Evolutionary conservation across 768 basidiomycete species (phyloP).

Genomic region (Kwoniella heveanensis): DNA sequence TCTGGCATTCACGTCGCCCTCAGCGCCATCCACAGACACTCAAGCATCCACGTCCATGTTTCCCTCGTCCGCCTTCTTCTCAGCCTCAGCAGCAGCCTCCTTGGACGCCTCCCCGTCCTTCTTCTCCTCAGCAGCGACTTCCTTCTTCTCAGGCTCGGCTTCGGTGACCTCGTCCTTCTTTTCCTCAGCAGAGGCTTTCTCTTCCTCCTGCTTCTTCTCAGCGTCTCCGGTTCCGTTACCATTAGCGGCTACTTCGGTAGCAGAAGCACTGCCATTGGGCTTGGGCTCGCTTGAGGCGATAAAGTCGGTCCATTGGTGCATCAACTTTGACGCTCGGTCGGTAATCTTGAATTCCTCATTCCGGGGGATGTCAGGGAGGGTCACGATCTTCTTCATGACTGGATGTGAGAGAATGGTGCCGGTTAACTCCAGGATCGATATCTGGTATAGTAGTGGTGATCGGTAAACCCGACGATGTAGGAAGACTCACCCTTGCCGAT

Average conservation of each 20-base stretch:
- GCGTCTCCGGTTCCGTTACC: neutral
- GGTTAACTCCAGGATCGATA: too few species aligned
- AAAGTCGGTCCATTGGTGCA: conserved; percentile 60
- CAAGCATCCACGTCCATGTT: conserved; percentile 2
- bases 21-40: too few species aligned
- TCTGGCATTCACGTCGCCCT: too few species aligned
- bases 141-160: neutral
- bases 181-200: conserved; percentile 58
- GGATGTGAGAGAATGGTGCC: too few species aligned
- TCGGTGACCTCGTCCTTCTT: conserved; percentile 7
- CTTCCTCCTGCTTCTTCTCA: conserved; percentile 67
- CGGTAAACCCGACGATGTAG: too few species aligned
- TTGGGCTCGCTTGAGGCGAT: conserved; percentile 29
- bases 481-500: conserved; percentile 53
- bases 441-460: too few species aligned
- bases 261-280: conserved; percentile 27
- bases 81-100: conserved; percentile 18
- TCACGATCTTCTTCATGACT: conserved; percentile 83
- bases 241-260: conserved; percentile 3
- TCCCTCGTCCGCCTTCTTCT: neutral
- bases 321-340: conserved; percentile 68
- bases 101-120: conserved; percentile 9
- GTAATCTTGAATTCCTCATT: conserved; percentile 72
- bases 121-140: conserved; percentile 1
- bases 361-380: conserved; percentile 64